phyloP scores from a whole-genome alignment of 495 filamentous ascomycete genomes.

The Glonium stellatum region DNA sequence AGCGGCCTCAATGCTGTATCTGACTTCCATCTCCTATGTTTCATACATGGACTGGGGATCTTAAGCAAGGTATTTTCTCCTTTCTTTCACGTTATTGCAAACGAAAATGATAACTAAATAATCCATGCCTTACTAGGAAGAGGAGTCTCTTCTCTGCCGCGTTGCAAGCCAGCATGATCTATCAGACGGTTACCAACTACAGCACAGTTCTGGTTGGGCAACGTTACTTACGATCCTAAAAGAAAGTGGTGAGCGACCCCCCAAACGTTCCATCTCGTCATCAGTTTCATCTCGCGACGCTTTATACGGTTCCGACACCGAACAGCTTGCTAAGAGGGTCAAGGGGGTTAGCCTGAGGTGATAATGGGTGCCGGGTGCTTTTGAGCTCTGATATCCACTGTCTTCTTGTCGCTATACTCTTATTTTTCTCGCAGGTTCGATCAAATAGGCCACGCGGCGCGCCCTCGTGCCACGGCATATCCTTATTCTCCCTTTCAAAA shows the following conservation, averaged over 20 bases:
- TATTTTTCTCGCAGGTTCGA: neutral
- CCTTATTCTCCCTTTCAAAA: too few species aligned
- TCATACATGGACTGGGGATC: conserved; percentile 70
- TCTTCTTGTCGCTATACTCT: neutral
- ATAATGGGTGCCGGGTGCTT: neutral
- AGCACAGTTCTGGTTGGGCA: conserved; percentile 82
- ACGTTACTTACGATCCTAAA: conserved; percentile 86
- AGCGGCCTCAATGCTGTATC: conserved; percentile 64
- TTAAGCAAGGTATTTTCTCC: conserved; percentile 64
- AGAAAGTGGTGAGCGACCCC: conserved; percentile 93
- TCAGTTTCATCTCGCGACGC: conserved; percentile 25
- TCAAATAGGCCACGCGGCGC: neutral
- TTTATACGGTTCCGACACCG: conserved; percentile 38
- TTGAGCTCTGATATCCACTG: neutral
- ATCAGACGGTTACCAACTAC: conserved; percentile 68
- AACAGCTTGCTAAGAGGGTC: conserved; percentile 96
- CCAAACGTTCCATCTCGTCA: conserved; percentile 55
- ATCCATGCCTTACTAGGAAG: conserved; percentile 55
- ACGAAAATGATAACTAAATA: conserved; percentile 8
- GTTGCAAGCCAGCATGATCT: conserved; percentile 73
- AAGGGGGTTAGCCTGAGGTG: conserved; percentile 86
- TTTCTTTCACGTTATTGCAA: conserved; percentile 2
- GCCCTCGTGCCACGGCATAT: too few species aligned
- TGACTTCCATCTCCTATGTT: conserved; percentile 89
- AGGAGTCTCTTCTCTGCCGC: conserved; percentile 78